Percentiles rank a stretch among this genome's conserved stretches.
These are phyloP conservation scores for Alternaria sp. DNA, from an alignment of 2,329 filamentous ascomycete genomes.

Conservation along the genomic window DNA sequence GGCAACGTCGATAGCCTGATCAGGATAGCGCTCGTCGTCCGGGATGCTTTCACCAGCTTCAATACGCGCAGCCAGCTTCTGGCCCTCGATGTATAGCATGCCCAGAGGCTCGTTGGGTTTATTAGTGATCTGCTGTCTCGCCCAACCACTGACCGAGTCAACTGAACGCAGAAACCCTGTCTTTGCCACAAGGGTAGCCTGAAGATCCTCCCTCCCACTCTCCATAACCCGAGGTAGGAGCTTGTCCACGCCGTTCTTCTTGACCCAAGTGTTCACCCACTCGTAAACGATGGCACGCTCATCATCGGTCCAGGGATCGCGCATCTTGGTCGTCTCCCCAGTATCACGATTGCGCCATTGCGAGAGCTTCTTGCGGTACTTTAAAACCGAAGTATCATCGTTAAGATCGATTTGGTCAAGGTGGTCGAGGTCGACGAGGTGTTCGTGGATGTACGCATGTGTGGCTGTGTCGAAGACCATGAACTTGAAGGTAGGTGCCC, in stretches of 20 bases:
- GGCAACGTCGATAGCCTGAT: not conserved
- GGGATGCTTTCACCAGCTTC: not conserved
- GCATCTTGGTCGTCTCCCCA: not conserved
- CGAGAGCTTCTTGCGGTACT: not conserved
- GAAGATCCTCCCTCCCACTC: not conserved
- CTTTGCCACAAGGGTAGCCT: not conserved
- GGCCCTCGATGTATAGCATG: not conserved
- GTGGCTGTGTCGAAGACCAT: conserved; percentile 1
- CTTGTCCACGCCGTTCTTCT: not conserved
- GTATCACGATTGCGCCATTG: not conserved
- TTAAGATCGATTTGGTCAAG: not conserved
- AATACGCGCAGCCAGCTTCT: not conserved
- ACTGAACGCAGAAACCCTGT: not conserved
- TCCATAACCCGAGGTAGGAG: not conserved
- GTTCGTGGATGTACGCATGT: not conserved
- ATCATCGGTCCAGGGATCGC: not conserved
- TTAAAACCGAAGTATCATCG: not conserved
- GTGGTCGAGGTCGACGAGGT: not conserved
- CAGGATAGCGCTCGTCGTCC: not conserved
- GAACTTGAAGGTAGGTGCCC: not conserved
- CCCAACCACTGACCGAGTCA: not conserved
- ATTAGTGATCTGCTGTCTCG: not conserved
- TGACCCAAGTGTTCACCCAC: not conserved
- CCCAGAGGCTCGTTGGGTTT: not conserved
- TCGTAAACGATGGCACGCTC: not conserved